Conservation (phyloP, 1,139 yeast species). For the Kazachstania sp. region DNA sequence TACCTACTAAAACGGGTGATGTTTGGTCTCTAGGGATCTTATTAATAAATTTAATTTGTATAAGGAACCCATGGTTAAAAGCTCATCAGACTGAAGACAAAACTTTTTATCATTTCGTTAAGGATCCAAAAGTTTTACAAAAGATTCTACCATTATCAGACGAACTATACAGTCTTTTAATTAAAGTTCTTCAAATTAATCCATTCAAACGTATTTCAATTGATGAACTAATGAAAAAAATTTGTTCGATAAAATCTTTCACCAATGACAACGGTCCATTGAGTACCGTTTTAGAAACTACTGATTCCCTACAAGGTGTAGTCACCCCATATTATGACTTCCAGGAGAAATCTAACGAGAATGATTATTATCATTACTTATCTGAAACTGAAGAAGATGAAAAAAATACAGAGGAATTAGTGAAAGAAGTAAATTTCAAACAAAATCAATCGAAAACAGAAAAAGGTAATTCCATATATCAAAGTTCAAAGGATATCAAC, state of each 20-base stretch:
- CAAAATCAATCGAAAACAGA: background rate
- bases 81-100: constrained; percentile 57
- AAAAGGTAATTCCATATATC: background rate
- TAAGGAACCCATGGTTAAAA: constrained; percentile 90
- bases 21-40: constrained; percentile 85
- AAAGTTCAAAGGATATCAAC: background rate
- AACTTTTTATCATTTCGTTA: constrained; percentile 45
- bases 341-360: background rate
- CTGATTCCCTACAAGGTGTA: background rate
- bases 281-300: constrained; percentile 15
- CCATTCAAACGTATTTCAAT: constrained; percentile 60
- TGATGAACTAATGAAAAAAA: constrained; percentile 28
- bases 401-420: background rate
- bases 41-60: constrained; percentile 68
- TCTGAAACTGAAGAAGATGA: background rate
- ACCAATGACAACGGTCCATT: constrained; percentile 34
- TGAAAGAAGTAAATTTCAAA: background rate
- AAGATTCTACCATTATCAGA: constrained; percentile 39
- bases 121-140: constrained; percentile 46
- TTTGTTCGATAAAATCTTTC: constrained; percentile 32
- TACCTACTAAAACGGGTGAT: constrained; percentile 53
- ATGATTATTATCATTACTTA: background rate
- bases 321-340: background rate
- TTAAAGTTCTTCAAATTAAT: constrained; percentile 48
- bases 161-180: constrained; percentile 52